These are phyloP conservation scores for Acrocalymma vagum DNA, from an alignment of 2,329 filamentous ascomycete species.

Conservation along the genomic window DNA sequence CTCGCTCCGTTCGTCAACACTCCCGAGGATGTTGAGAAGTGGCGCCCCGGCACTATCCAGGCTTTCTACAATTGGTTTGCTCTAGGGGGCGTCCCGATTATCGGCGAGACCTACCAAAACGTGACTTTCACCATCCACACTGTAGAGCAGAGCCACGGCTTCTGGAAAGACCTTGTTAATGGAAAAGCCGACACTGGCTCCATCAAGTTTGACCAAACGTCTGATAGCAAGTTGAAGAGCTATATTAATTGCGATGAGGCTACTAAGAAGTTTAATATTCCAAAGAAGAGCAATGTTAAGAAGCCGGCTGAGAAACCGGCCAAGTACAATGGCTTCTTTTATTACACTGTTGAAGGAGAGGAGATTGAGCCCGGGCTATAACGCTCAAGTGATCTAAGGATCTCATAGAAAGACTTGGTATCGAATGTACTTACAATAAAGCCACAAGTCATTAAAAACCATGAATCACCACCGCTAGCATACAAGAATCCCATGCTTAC, in stretches of 20 bases:
- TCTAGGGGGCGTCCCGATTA: conserved; percentile 76
- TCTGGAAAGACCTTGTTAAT: conserved; percentile 51
- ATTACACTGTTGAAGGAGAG: conserved; percentile 2
- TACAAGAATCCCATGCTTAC: too few species aligned
- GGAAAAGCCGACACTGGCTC: conserved; percentile 48
- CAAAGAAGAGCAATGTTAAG: conserved; percentile 8
- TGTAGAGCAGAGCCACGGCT: conserved; percentile 49
- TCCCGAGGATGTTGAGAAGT: conserved; percentile 95
- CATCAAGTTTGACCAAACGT: conserved; percentile 55
- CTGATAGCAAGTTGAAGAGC: conserved; percentile 4
- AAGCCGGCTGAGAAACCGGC: conserved; percentile 6
- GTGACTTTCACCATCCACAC: conserved; percentile 40
- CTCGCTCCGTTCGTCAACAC: conserved; percentile 93
- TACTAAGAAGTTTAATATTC: conserved; percentile 9
- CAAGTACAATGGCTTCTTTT: conserved; percentile 11
- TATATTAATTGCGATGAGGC: conserved; percentile 10
- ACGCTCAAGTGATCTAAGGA: too few species aligned
- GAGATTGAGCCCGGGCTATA: too few species aligned
- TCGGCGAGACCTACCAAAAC: conserved; percentile 49
- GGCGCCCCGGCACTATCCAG: conserved; percentile 89
- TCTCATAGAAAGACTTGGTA: too few species aligned
- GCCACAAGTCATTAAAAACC: too few species aligned
- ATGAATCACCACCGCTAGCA: too few species aligned
- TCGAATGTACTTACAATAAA: too few species aligned
- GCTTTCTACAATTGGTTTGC: conserved; percentile 99